Conservation (phyloP, 495 filamentous ascomycete genomes). For the Aspergillus campestris region DNA sequence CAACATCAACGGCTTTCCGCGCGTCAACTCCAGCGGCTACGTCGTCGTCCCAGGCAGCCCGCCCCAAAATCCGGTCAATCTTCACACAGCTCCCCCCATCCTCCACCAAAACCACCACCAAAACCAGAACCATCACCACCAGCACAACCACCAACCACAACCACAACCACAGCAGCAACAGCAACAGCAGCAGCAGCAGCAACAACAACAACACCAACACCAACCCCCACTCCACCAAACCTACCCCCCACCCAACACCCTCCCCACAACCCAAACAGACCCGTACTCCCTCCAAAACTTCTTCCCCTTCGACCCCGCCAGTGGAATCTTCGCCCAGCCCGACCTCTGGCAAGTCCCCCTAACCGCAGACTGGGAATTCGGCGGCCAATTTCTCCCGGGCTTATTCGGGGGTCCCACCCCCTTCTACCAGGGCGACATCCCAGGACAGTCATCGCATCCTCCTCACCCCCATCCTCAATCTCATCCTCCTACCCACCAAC, state of each 20-base stretch:
- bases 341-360: slow-evolving; percentile 34
- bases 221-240: slow-evolving; percentile 1
- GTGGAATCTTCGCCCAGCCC: slow-evolving; percentile 15
- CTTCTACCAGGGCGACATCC: neutral
- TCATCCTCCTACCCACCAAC: neutral
- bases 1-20: slow-evolving; percentile 29
- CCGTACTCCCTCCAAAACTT: slow-evolving; percentile 12
- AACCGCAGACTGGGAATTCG: slow-evolving; percentile 30
- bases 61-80: neutral
- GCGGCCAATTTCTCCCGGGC: slow-evolving; percentile 21
- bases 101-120: neutral
- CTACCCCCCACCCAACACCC: slow-evolving; percentile 3
- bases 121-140: neutral
- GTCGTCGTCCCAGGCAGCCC: slow-evolving; percentile 31
- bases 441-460: no score
- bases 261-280: slow-evolving; percentile 5
- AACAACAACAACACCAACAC: neutral
- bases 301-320: slow-evolving; percentile 19
- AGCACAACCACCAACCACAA: slow-evolving; percentile 5
- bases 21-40: slow-evolving; percentile 33
- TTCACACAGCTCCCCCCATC: neutral
- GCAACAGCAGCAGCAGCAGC: no score
- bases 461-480: no score
- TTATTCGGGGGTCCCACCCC: slow-evolving; percentile 19
- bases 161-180: slow-evolving; percentile 4